Evolutionary conservation across 2,329 filamentous ascomycete genomes (phyloP), one percentile per base, ranked within the genome.

Genomic region (Ophiostoma sp.): DNA sequence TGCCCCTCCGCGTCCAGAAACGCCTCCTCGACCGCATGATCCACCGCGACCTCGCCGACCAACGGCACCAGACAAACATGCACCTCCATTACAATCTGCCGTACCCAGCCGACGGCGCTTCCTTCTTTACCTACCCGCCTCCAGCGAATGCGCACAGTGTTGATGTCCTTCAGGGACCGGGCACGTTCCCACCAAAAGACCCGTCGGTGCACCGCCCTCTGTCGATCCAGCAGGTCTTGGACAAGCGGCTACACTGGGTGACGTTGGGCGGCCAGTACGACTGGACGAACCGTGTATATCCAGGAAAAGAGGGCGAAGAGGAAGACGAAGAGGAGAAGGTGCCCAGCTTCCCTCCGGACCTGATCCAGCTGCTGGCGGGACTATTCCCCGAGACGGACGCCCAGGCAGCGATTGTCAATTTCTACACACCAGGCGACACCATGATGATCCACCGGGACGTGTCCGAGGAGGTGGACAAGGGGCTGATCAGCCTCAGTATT

Each of bases 201-300:
- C 85, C 92, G 0, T 76, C 81, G 0, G 82, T 94, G n/a, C 95
- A 98, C 82, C 93, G 91, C 75, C 87, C 93, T 2, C 84, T 98
- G 11, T 87, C 88, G 1, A 85, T 92, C 71, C 85, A 88, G 68
- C 90, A 91, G 78, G 89, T 95, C 39, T 85, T 98, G 59, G 88
- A 91, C 73, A 92, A 91, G 75, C 95, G 93, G 75, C 87, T 98
- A 31, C 93, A 95, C 77, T 99, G 96, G 96, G 89, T 97, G 57
- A 98, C 95, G 0, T 88, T 99, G 2, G 96, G 96, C 69, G 95
- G 94, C 0, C 96, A 98, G 81, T 98, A 98, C 81, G 93, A 98
- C 83, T 98, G 95, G 96, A 97, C 94, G 0, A 88, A 89, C 73
- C 95, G 97, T 77, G 84, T 89, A 15, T 98, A 98, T 79, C 94